Conservation (phyloP, 169 alveolate genomes). For the Plasmodium fragile region DNA sequence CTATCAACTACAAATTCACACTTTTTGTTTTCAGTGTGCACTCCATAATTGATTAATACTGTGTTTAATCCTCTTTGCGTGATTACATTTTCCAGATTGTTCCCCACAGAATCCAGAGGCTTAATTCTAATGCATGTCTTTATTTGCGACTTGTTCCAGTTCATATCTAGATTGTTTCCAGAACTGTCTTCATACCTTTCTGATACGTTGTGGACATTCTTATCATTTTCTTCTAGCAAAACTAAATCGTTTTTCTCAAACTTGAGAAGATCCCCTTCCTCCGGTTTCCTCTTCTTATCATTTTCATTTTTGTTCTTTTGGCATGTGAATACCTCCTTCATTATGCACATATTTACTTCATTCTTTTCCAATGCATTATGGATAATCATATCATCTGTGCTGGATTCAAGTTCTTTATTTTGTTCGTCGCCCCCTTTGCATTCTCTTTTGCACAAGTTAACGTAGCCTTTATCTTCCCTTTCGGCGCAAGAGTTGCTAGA, state of each 20-base stretch:
- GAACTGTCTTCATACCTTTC: constrained; percentile 13
- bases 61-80: constrained; percentile 49
- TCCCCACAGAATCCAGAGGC: constrained; percentile 50
- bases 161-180: constrained; percentile 53
- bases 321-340: background rate
- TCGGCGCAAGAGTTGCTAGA: background rate
- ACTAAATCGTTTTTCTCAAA: background rate
- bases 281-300: background rate
- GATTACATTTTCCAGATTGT: constrained; percentile 19
- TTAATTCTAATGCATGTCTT: constrained; percentile 75
- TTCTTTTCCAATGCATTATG: background rate
- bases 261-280: background rate
- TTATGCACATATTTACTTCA: background rate
- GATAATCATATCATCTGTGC: constrained; percentile 2
- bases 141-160: constrained; percentile 75
- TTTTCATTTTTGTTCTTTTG: background rate
- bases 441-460: background rate
- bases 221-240: constrained; percentile 18
- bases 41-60: constrained; percentile 70
- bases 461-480: background rate
- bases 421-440: background rate
- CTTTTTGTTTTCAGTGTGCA: constrained; percentile 21
- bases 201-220: background rate
- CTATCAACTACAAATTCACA: constrained; percentile 79
- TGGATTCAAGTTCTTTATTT: background rate